Evolutionary conservation across 169 alveolate genomes (phyloP).

Genomic region (Plasmodium gaboni): DNA sequence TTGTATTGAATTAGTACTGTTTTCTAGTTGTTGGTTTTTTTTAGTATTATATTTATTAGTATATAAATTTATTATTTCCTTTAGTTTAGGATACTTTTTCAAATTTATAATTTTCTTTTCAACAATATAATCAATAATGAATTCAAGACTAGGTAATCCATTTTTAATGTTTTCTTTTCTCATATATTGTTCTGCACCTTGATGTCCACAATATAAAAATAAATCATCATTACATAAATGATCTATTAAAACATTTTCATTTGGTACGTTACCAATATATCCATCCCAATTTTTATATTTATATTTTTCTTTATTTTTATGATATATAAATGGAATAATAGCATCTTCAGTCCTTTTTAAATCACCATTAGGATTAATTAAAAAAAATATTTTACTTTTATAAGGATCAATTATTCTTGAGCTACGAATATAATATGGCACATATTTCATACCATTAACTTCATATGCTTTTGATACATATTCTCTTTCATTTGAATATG

Average conservation of each 20-base stretch:
- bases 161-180: slow-evolving; percentile 76
- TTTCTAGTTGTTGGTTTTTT: background rate
- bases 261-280: slow-evolving; percentile 65
- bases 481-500: slow-evolving; percentile 57
- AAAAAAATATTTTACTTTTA: slow-evolving; percentile 73
- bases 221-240: slow-evolving; percentile 77
- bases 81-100: background rate
- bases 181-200: slow-evolving; percentile 83
- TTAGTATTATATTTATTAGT: background rate
- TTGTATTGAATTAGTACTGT: background rate
- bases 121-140: no score
- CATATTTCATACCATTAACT: slow-evolving; percentile 42
- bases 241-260: slow-evolving; percentile 44
- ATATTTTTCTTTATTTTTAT: slow-evolving; percentile 63
- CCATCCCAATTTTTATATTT: slow-evolving; percentile 77
- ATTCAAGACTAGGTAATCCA: slow-evolving; percentile 20
- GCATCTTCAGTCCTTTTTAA: slow-evolving; percentile 75
- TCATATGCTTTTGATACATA: slow-evolving; percentile 24
- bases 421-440: slow-evolving; percentile 67
- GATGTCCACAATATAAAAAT: slow-evolving; percentile 84
- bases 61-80: background rate
- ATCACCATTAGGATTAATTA: slow-evolving; percentile 76
- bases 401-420: slow-evolving; percentile 53
- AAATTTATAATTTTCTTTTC: background rate
- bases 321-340: slow-evolving; percentile 70